Evolutionary conservation across 2,329 filamentous ascomycete species (phyloP).

Genomic region (Ceratocystiopsis sp.): DNA sequence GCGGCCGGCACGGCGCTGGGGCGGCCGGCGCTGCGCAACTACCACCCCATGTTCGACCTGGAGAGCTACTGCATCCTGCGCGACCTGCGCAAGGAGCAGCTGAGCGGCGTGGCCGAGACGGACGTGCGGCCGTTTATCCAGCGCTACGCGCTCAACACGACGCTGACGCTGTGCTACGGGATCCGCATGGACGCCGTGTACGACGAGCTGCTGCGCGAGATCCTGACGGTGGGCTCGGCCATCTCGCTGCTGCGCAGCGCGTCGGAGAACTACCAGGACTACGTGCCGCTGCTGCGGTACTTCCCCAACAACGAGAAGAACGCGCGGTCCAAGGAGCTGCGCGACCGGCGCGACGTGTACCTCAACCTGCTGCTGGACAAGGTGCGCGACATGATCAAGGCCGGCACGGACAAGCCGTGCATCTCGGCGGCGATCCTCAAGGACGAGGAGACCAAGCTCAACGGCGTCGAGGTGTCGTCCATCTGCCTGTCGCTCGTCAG

Average conservation of each 20-base stretch:
- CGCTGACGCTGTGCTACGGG: constrained; percentile 64
- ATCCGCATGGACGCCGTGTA: constrained; percentile 41
- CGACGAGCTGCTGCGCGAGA: constrained; percentile 49
- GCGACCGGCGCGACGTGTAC: constrained; percentile 26
- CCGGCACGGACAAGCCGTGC: constrained; percentile 13
- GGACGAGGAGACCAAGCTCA: constrained; percentile 12
- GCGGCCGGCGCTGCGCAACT: constrained; percentile 49
- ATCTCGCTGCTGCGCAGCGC: constrained; percentile 60
- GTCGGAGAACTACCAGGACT: constrained; percentile 56
- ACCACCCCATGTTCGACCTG: constrained; percentile 69
- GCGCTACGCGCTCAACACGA: constrained; percentile 60
- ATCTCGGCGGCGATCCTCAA: constrained; percentile 14
- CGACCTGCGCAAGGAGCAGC: constrained; percentile 49
- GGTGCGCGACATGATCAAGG: constrained; percentile 14
- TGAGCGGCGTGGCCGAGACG: constrained; percentile 27
- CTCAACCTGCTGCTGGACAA: constrained; percentile 48
- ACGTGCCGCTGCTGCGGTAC: constrained; percentile 36
- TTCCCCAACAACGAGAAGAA: constrained; percentile 33
- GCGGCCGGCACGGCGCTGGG: constrained; percentile 66
- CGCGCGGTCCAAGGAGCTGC: constrained; percentile 37
- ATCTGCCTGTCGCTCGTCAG: constrained; percentile 64
- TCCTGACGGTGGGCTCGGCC: constrained; percentile 56
- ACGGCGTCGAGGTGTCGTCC: constrained; percentile 42
- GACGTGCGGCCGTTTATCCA: constrained; percentile 60
- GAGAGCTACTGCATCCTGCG: constrained; percentile 56